Evolutionary conservation across 2,329 filamentous ascomycete genomes (phyloP).

Genomic region (Emydomyces testavorans): DNA sequence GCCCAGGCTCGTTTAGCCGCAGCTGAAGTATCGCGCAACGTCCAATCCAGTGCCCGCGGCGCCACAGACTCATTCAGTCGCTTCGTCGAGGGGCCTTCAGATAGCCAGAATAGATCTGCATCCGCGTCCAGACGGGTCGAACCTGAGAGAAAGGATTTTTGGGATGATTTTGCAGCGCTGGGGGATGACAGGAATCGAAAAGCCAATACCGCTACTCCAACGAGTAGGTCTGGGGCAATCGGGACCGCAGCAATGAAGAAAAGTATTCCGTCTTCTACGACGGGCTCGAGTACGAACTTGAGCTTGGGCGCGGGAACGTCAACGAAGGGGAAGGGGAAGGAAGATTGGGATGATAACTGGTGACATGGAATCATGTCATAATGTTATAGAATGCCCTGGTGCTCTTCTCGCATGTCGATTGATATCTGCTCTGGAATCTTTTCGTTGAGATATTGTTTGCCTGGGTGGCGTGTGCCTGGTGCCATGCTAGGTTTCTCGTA

Average conservation of each 20-base stretch:
- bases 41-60: slow-evolving; percentile 54
- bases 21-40: slow-evolving; percentile 47
- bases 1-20: slow-evolving; percentile 54
- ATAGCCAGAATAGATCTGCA: slow-evolving; percentile 18
- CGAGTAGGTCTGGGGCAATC: slow-evolving; percentile 39
- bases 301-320: slow-evolving; percentile 16
- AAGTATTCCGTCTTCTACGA: slow-evolving; percentile 23
- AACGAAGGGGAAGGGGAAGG: slow-evolving; percentile 43
- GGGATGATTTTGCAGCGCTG: slow-evolving; percentile 74
- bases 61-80: slow-evolving; percentile 71
- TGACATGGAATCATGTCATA: slow-evolving; percentile 16
- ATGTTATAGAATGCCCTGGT: no score
- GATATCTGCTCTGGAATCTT: no score
- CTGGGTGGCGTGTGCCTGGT: not conserved
- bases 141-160: slow-evolving; percentile 68
- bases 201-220: slow-evolving; percentile 19
- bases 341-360: slow-evolving; percentile 47
- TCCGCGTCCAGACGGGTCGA: slow-evolving; percentile 43
- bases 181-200: slow-evolving; percentile 33
- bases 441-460: not conserved
- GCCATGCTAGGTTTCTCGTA: not conserved
- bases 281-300: slow-evolving; percentile 15
- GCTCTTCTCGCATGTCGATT: no score
- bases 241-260: slow-evolving; percentile 56
- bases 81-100: slow-evolving; percentile 68